Evolutionary conservation across 2,329 filamentous ascomycete genomes (phyloP), one percentile per base, ranked within the genome.

Genomic region (Elsinoe ampelina): DNA sequence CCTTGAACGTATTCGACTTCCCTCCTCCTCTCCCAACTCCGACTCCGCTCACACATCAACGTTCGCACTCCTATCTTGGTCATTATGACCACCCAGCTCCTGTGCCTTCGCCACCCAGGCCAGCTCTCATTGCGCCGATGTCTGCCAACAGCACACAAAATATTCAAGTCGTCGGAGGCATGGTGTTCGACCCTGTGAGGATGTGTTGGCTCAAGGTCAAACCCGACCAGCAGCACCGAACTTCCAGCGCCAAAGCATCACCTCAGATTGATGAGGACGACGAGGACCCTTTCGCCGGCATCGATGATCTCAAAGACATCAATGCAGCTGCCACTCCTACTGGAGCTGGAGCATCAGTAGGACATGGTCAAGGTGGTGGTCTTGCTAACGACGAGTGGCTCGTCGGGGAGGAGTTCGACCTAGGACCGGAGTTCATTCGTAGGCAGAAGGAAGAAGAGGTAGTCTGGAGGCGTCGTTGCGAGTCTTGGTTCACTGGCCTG

Each of bases 181-280:
- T 98, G 93, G 87, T 97, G 8, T 98, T 97, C 69, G 93, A 98
- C 67, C 93, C 93, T 2, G 85, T 89, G 61, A 89, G 89, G 64
- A 97, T 98, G 92, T 95, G 90, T 70, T 98, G 93, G 93, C 79
- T 97, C 57, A 96, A 95, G 71, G 77, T 93, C 59, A 58, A 58
- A 26, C 62, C 67, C 26, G 68, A 68, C 58, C 54, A 56, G 30
- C 52, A 55, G 22, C 39, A 56, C 11, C 41, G 38, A 5, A 76
- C 60, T 54, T 58, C 70, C 63, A 62, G 71, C 65, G 59, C 68
- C 59, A 35, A 67, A 67, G 54, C 51, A 12, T 68, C 71, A 7
- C 72, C 77, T 3, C 72, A 75, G 58, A 81, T 88, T 57, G 86
- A 84, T 19, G 87, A 92, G 45, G 89, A 95, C 13, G 88, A 95